Percentiles rank a stretch among this genome's conserved stretches.
Evolutionary conservation across 441 rosid genomes (phyloP).

Genomic region (Dalechampia spathulata): DNA sequence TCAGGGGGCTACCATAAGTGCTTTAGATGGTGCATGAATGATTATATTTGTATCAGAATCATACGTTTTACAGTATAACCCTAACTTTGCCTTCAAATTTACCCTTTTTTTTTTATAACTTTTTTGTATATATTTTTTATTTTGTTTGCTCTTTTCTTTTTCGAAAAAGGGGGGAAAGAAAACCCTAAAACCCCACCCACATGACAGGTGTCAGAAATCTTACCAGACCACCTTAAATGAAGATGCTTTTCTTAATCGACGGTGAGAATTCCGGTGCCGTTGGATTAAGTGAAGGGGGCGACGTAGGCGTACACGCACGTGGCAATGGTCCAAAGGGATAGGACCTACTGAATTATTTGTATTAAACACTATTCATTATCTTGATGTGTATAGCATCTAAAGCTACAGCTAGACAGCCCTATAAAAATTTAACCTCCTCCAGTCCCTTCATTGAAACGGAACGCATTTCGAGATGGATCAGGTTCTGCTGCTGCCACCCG

Average conservation of each 20-base stretch:
- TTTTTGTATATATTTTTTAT: too few species aligned
- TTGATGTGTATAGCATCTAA: too few species aligned
- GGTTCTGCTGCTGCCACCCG: conserved; percentile 16
- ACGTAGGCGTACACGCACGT: conserved; percentile 1
- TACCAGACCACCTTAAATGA: conserved; percentile 27
- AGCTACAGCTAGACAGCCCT: conserved; percentile 3
- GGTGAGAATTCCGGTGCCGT: conserved; percentile 15
- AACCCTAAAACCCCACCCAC: conserved; percentile 28
- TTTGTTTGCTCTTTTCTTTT: too few species aligned
- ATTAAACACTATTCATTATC: conserved; percentile 17
- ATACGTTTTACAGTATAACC: neutral
- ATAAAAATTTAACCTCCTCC: conserved; percentile 5
- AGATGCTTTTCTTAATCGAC: neutral
- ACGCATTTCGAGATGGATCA: conserved; percentile 51
- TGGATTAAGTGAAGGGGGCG: conserved; percentile 13
- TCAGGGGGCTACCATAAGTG: conserved; percentile 19
- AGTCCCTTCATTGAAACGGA: conserved; percentile 17
- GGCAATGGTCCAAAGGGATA: conserved; percentile 13
- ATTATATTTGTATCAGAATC: conserved; percentile 4
- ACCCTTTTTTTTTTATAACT: conserved; percentile 1
- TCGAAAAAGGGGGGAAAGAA: neutral
- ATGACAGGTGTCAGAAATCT: conserved; percentile 45
- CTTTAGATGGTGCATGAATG: conserved; percentile 21
- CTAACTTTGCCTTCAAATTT: conserved; percentile 16
- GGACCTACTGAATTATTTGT: neutral